These are phyloP conservation scores for Thalassiosira livingstoniorum DNA, from an alignment of 352 stramenopile genomes.

Conservation along the genomic window DNA sequence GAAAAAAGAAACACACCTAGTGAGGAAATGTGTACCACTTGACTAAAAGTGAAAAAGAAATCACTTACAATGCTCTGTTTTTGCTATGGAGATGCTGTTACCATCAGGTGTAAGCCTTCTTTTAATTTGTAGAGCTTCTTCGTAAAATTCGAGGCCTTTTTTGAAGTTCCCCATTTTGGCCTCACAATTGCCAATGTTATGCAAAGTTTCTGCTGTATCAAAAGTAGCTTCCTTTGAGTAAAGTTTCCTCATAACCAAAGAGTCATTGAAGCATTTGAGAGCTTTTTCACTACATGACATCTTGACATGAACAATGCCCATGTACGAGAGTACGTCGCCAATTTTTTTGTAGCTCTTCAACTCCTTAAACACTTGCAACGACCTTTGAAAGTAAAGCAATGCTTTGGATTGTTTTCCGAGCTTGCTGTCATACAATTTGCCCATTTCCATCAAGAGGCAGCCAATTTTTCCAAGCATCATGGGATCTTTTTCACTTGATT, in stretches of 20 bases:
- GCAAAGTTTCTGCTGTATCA: constrained; percentile 53
- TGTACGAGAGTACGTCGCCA: constrained; percentile 48
- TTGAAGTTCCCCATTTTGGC: constrained; percentile 53
- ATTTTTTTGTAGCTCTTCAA: constrained; percentile 56
- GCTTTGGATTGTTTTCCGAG: constrained; percentile 57
- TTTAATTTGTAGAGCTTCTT: constrained; percentile 30
- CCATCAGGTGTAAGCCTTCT: not conserved
- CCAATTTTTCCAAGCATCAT: constrained; percentile 45
- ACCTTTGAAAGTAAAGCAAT: constrained; percentile 54
- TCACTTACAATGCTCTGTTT: constrained; percentile 67
- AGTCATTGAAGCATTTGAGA: constrained; percentile 61
- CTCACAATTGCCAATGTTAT: constrained; percentile 66
- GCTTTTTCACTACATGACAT: constrained; percentile 50
- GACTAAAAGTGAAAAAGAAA: no score
- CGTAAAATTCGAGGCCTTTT: constrained; percentile 42
- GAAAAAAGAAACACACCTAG: no score
- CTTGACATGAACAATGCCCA: constrained; percentile 58
- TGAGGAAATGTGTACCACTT: no score
- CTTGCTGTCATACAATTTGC: constrained; percentile 53
- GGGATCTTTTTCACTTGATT: constrained; percentile 19
- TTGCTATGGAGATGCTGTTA: constrained; percentile 43
- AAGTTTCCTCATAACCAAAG: constrained; percentile 47
- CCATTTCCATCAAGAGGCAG: constrained; percentile 56
- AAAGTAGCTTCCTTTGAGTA: constrained; percentile 25
- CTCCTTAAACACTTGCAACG: constrained; percentile 49